These are phyloP conservation scores for Mentha longifolia DNA, from an alignment of 257 asterid species.

Conservation along the genomic window DNA sequence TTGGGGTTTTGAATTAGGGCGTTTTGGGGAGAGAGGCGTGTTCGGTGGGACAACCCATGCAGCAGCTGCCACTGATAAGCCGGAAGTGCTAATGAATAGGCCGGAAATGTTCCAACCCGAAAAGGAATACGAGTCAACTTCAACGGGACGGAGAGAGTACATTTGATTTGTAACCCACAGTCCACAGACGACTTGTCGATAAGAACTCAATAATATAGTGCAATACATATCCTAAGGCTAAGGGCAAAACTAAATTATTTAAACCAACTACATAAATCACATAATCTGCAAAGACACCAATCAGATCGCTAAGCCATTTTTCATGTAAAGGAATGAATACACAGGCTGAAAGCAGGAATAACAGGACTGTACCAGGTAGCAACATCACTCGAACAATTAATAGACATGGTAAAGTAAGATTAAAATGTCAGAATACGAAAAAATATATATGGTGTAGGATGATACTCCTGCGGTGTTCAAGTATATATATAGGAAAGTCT, in stretches of 20 bases:
- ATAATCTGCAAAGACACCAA: constrained; percentile 2
- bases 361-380: constrained; percentile 26
- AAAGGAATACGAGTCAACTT: too few species aligned
- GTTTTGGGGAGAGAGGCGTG: too few species aligned
- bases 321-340: not conserved
- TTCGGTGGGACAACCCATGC: too few species aligned
- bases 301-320: constrained; percentile 1
- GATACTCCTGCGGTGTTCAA: constrained; percentile 1
- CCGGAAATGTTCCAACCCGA: too few species aligned
- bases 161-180: not conserved
- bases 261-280: constrained; percentile 7
- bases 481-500: not conserved
- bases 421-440: constrained; percentile 13
- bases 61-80: too few species aligned
- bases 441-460: constrained; percentile 9
- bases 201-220: too few species aligned
- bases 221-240: not conserved
- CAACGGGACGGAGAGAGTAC: too few species aligned
- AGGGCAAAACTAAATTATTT: not conserved
- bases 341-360: constrained; percentile 13
- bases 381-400: constrained; percentile 1
- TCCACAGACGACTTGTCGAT: not conserved
- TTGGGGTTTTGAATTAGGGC: too few species aligned
- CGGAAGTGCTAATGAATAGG: too few species aligned
- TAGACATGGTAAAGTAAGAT: not conserved